phyloP scores from a whole-genome alignment of 257 asterid species.

The Forsythia viridissima region DNA sequence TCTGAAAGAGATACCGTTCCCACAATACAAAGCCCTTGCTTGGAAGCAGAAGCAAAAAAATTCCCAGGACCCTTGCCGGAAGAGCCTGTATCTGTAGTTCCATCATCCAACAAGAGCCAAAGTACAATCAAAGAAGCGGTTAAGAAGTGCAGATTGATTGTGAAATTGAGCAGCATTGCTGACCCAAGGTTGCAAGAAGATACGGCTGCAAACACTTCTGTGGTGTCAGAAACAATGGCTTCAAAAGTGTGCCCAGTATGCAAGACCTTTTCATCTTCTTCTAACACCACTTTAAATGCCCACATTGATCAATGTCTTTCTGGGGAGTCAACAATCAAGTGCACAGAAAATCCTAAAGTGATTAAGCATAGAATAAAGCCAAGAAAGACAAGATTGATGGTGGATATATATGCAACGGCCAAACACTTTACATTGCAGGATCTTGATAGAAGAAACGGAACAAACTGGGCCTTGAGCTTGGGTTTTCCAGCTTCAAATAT shows the following conservation, averaged over 20 bases:
- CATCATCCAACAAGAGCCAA: slow-evolving; percentile 35
- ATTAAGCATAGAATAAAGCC: slow-evolving; percentile 74
- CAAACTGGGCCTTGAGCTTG: slow-evolving; percentile 64
- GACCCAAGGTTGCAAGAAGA: slow-evolving; percentile 49
- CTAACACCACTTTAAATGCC: slow-evolving; percentile 95
- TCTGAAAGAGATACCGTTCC: slow-evolving; percentile 48
- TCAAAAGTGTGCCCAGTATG: slow-evolving; percentile 97
- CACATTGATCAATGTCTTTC: slow-evolving; percentile 97
- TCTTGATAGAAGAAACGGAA: slow-evolving; percentile 87
- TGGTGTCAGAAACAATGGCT: slow-evolving; percentile 71
- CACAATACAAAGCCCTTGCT: slow-evolving; percentile 24
- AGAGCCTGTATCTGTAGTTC: slow-evolving; percentile 31
- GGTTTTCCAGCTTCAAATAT: slow-evolving; percentile 41
- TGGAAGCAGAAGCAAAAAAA: slow-evolving; percentile 37
- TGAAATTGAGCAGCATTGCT: slow-evolving; percentile 42
- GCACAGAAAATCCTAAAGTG: slow-evolving; percentile 47
- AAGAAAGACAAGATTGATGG: slow-evolving; percentile 69
- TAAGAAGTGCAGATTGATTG: slow-evolving; percentile 65
- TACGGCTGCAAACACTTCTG: slow-evolving; percentile 32
- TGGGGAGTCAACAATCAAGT: slow-evolving; percentile 52
- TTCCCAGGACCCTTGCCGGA: slow-evolving; percentile 14
- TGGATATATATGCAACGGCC: slow-evolving; percentile 74
- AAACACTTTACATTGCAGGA: slow-evolving; percentile 74
- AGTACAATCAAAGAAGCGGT: slow-evolving; percentile 31
- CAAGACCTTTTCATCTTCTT: slow-evolving; percentile 85